Evolutionary conservation across 2,329 filamentous ascomycete genomes (phyloP), one percentile per base, ranked within the genome.

Genomic region (Aureobasidium vineae): DNA sequence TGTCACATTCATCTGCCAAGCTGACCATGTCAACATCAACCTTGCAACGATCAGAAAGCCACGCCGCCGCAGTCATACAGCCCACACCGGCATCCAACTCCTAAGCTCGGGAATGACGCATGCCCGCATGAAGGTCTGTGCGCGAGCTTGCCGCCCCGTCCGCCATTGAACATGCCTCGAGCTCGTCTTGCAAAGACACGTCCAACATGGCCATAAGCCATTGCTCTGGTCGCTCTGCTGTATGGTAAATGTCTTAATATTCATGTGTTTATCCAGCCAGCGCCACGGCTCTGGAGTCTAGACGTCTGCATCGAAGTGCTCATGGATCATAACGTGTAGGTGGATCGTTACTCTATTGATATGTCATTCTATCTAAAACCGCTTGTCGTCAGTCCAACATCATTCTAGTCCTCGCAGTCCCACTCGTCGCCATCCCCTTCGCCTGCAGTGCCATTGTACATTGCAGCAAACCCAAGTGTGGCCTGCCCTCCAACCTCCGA

Each of bases 391-490:
- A 47, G n/a, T 49, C n/a, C 8, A 26, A 47, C 28, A 61, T 31
- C 15, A 36, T 49, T 21, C 40, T 63, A 63, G 33, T 63, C 59
- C 41, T 63, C 59, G 15, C 61, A 64, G 11, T 64, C 61, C 36
- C 43, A 64, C 26, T 64, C 61, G 31, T 63, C 45, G 33, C 41
- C 60, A 26, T 54, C 59, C 1, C 40, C 66, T 59, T 63, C 26
- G 49, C 57, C 70, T 80, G 79, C 70, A 76, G 59, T 68, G 45
- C 59, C 59, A 13, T 63, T 63, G 45, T 50, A 63, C 21, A 13
- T 15, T 6, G 61, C 61, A 23, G 68, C 68, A 26, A 69, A 68
- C 5, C 68, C 68, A 13, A 69, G 57, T n/a, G 61, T 21, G 1
- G 64, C 45, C 23, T 50, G 45, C 7, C 60, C 60, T 19, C 57